Evolutionary conservation across 31 red algal species (phyloP).

Genomic region (Endocladia muricata): DNA sequence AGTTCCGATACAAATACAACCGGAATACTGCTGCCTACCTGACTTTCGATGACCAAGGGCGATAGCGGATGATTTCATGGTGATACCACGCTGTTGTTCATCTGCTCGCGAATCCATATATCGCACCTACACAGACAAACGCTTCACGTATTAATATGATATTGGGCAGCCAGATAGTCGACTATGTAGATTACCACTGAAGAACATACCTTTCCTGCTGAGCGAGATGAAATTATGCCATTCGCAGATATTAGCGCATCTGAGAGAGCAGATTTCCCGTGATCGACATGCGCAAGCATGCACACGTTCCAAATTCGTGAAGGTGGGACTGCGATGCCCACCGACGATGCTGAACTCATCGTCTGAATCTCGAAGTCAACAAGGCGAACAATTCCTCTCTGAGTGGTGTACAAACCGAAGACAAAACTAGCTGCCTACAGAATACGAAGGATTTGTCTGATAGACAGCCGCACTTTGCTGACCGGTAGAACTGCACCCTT

Average conservation of each 20-base stretch:
- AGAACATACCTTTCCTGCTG: conserved; percentile 65
- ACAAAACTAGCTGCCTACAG: too few relatives aligned
- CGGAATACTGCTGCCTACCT: conserved; percentile 22
- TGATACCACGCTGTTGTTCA: conserved; percentile 90
- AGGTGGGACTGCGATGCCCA: conserved; percentile 37
- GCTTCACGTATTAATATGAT: neutral
- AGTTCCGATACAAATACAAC: too few relatives aligned
- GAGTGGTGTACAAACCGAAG: too few relatives aligned
- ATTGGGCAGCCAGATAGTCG: too few relatives aligned
- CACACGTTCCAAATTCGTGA: conserved; percentile 95
- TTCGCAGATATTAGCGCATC: conserved; percentile 87
- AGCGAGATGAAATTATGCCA: conserved; percentile 82
- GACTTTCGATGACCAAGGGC: conserved; percentile 55
- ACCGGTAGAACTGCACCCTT: too few relatives aligned
- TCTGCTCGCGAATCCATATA: conserved; percentile 89
- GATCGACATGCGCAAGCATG: conserved; percentile 96
- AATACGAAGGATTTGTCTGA: too few relatives aligned
- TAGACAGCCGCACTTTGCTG: too few relatives aligned
- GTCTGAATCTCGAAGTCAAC: too few relatives aligned
- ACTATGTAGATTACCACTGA: neutral
- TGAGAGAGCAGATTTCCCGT: conserved; percentile 95
- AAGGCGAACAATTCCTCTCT: too few relatives aligned
- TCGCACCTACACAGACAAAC: conserved; percentile 16
- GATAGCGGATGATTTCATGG: conserved; percentile 90
- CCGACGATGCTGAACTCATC: conserved; percentile 17